These are phyloP conservation scores for Fonsecaea pugnacius DNA, from an alignment of 2,329 filamentous ascomycete species.

Conservation along the genomic window DNA sequence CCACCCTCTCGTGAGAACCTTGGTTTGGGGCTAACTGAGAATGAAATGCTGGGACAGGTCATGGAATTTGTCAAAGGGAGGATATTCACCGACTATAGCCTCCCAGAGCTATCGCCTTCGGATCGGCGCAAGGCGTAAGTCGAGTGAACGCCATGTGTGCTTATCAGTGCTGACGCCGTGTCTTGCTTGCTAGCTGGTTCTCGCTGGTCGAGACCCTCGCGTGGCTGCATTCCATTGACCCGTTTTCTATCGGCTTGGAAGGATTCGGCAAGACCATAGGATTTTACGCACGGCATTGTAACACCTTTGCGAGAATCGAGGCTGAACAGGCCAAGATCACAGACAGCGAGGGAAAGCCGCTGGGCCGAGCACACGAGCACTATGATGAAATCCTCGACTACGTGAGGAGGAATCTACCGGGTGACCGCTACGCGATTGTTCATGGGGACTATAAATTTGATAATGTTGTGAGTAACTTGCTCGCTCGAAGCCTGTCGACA, in stretches of 20 bases:
- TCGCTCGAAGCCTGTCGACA: neutral
- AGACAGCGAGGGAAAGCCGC: constrained; percentile 70
- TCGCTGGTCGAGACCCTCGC: constrained; percentile 62
- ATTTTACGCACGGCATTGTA: constrained; percentile 80
- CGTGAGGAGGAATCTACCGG: constrained; percentile 70
- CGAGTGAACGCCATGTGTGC: neutral
- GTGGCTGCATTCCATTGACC: constrained; percentile 71
- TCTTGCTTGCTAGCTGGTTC: constrained; percentile 21
- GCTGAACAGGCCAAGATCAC: constrained; percentile 69
- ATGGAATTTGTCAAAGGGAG: constrained; percentile 86
- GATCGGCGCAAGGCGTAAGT: constrained; percentile 69
- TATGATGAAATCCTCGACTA: constrained; percentile 68
- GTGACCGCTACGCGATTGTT: constrained; percentile 71
- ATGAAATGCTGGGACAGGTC: constrained; percentile 21
- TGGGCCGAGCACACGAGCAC: constrained; percentile 72
- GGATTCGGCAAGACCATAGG: constrained; percentile 68
- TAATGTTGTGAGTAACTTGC: constrained; percentile 59
- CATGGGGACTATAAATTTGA: constrained; percentile 91
- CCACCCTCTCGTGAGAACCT: neutral
- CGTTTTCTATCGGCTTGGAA: constrained; percentile 64
- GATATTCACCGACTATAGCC: constrained; percentile 78
- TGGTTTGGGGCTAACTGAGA: neutral
- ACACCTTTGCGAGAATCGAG: constrained; percentile 75
- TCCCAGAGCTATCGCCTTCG: constrained; percentile 67
- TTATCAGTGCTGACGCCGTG: neutral